These are phyloP conservation scores for Coniochaeta sp. DNA, from an alignment of 2,329 filamentous ascomycete genomes.

Conservation along the genomic window DNA sequence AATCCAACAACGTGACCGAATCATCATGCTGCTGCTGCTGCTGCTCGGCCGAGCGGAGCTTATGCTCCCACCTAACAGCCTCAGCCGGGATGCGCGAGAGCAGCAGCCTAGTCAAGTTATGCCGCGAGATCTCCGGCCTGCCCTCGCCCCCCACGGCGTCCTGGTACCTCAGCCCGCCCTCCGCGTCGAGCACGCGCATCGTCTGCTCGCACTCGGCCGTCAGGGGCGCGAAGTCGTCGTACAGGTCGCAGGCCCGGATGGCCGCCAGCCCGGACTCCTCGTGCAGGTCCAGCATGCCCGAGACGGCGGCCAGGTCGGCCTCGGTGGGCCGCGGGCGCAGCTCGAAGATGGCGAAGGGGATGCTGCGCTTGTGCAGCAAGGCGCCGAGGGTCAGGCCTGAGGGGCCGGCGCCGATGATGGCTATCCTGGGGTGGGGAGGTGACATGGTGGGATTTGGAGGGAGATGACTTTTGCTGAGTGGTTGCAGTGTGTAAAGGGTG, in stretches of 20 bases:
- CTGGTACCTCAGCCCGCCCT: constrained; percentile 13
- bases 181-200: constrained; percentile 24
- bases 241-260: constrained; percentile 34
- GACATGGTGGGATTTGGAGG: background rate
- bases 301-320: constrained; percentile 17
- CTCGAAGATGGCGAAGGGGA: constrained; percentile 27
- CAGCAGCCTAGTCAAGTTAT: constrained; percentile 25
- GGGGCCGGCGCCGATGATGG: constrained; percentile 37
- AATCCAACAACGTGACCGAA: constrained; percentile 11
- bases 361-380: constrained; percentile 31
- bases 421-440: constrained; percentile 19
- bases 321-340: constrained; percentile 19
- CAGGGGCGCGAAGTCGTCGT: constrained; percentile 31
- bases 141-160: constrained; percentile 14
- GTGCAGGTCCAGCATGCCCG: constrained; percentile 43
- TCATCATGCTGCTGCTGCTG: constrained; percentile 1
- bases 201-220: constrained; percentile 33
- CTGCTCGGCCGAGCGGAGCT: constrained; percentile 18
- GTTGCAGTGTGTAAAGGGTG: background rate
- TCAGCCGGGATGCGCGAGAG: constrained; percentile 19
- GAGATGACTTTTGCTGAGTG: background rate
- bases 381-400: constrained; percentile 38
- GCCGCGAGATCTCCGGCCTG: constrained; percentile 30
- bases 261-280: constrained; percentile 34
- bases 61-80: constrained; percentile 28